Percentiles rank a stretch among this genome's conserved stretches.
Evolutionary conservation across 495 filamentous ascomycete genomes (phyloP).

Genomic region (Aspergillus biplanus): DNA sequence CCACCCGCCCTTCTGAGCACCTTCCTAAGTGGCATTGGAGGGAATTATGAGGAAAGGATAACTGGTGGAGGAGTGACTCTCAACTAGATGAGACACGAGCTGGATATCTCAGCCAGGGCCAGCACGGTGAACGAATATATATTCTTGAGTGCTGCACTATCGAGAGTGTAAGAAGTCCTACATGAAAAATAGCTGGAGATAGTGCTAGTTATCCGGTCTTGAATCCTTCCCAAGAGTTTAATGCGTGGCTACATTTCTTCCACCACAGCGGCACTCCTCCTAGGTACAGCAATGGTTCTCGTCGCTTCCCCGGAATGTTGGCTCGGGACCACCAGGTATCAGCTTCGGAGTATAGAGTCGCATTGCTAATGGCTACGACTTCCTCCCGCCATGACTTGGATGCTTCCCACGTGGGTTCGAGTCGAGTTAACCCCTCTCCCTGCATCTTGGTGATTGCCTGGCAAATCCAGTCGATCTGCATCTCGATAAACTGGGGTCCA

Average conservation of each 20-base stretch:
- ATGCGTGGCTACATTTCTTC: neutral
- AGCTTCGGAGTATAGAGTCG: constrained; percentile 33
- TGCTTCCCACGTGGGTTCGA: constrained; percentile 42
- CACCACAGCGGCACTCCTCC: constrained; percentile 36
- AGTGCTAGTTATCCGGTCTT: neutral
- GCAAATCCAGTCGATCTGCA: constrained; percentile 56
- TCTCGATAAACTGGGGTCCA: constrained; percentile 53
- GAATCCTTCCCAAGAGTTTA: neutral
- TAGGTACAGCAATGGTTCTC: constrained; percentile 42
- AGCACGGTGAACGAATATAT: no score
- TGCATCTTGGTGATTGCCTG: constrained; percentile 46
- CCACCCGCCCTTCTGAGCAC: no score
- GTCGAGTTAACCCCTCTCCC: constrained; percentile 31
- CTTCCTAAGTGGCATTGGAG: no score
- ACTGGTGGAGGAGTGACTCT: no score
- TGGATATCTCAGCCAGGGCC: no score
- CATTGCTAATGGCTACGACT: constrained; percentile 31
- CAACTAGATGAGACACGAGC: no score
- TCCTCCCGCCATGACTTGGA: constrained; percentile 42
- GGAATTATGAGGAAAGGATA: no score
- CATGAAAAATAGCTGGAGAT: no score
- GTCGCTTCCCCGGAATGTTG: constrained; percentile 47
- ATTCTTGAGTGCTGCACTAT: no score
- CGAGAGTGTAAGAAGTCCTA: no score
- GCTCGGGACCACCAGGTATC: constrained; percentile 49